Evolutionary conservation across 2,329 filamentous ascomycete genomes (phyloP).

Genomic region (Claviceps monticola): DNA sequence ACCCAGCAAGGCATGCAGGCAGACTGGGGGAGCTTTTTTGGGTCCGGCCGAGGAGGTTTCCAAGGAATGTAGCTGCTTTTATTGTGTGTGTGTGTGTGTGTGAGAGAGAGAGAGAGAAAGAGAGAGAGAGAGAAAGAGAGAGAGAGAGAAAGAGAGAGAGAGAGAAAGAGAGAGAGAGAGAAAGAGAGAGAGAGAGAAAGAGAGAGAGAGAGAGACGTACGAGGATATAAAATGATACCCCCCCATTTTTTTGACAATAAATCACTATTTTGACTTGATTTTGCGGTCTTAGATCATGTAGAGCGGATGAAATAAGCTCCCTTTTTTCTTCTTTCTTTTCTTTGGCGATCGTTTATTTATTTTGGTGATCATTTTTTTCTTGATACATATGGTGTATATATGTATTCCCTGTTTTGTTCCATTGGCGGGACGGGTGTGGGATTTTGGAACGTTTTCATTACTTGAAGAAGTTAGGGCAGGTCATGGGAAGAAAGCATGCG

Average conservation of each 20-base stretch:
- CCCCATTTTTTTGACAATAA: too few species aligned
- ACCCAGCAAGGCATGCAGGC: conserved; percentile 30
- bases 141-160: background rate
- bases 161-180: background rate
- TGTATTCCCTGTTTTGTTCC: background rate
- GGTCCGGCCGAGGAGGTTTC: conserved; percentile 27
- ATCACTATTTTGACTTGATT: background rate
- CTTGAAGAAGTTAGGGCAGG: too few species aligned
- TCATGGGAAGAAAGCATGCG: too few species aligned
- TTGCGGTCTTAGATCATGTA: background rate
- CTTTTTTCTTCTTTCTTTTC: conserved; percentile 5
- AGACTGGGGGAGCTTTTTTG: conserved; percentile 34
- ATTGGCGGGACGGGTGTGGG: too few species aligned
- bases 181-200: too few species aligned
- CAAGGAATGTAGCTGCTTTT: conserved; percentile 25
- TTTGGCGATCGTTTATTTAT: background rate
- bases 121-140: background rate
- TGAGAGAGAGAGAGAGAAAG: background rate
- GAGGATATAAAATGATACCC: too few species aligned
- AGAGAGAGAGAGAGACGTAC: background rate
- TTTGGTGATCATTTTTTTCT: background rate
- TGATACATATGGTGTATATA: background rate
- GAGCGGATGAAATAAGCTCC: too few species aligned
- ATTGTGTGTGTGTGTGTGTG: too few species aligned
- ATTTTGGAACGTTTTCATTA: too few species aligned